Percentiles rank a stretch among this genome's conserved stretches.
Conservation (phyloP, 768 basidiomycete genomes). For the Leccinum variicolor region DNA sequence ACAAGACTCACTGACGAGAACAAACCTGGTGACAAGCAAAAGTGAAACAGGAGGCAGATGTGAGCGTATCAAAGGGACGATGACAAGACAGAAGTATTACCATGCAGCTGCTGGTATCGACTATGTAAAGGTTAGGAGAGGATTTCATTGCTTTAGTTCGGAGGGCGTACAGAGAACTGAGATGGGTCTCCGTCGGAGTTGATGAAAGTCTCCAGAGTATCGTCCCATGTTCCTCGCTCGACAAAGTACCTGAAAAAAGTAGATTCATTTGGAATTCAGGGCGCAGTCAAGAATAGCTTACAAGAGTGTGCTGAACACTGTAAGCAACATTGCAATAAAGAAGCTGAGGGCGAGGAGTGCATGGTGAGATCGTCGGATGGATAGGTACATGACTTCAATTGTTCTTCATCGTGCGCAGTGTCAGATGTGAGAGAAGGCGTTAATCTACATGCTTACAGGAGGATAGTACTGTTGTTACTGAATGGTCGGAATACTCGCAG, state of each 20-base stretch:
- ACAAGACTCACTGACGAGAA: conserved; percentile 65
- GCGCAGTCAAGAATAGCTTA: conserved; percentile 32
- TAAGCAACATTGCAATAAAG: conserved; percentile 84
- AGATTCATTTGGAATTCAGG: background rate
- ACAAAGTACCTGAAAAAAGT: conserved; percentile 66
- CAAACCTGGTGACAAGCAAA: conserved; percentile 45
- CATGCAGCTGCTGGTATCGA: conserved; percentile 76
- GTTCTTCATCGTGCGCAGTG: conserved; percentile 44
- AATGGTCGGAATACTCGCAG: conserved; percentile 89
- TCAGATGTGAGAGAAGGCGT: background rate
- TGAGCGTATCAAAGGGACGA: background rate
- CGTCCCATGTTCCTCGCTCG: conserved; percentile 89
- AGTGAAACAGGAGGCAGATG: background rate
- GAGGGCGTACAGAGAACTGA: conserved; percentile 60
- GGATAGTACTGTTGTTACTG: conserved; percentile 75
- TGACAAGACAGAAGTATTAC: conserved; percentile 38
- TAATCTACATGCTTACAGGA: conserved; percentile 54
- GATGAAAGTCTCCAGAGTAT: conserved; percentile 72
- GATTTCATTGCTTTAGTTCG: background rate
- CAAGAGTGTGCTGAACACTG: conserved; percentile 85
- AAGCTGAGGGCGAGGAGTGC: conserved; percentile 84
- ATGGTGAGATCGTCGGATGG: conserved; percentile 81
- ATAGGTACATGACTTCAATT: conserved; percentile 91
- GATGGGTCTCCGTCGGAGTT: conserved; percentile 82
- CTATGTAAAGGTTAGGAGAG: conserved; percentile 25